These are phyloP conservation scores for sunflower (Helianthus annuus) DNA, from an alignment of 129 eudicot genomes.

Conservation along the genomic window DNA sequence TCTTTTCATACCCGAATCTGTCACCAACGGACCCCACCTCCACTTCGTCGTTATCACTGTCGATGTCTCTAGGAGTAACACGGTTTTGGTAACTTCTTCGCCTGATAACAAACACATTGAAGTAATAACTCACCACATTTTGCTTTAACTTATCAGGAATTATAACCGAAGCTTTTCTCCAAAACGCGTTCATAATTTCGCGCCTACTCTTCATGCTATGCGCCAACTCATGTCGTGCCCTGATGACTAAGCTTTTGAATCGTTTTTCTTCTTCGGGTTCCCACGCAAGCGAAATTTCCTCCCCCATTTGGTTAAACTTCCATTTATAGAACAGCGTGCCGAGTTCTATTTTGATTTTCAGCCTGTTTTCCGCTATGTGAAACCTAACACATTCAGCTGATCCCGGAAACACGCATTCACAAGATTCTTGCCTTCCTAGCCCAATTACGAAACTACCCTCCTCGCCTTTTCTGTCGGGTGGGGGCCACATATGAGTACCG, in stretches of 20 bases:
- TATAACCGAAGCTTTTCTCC: slow-evolving; percentile 39
- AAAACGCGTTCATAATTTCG: slow-evolving; percentile 41
- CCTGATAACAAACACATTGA: slow-evolving; percentile 59
- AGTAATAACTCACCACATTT: slow-evolving; percentile 75
- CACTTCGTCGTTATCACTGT: slow-evolving; percentile 85
- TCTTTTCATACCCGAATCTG: slow-evolving; percentile 54
- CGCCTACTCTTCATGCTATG: slow-evolving; percentile 30
- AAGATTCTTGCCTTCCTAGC: slow-evolving; percentile 45
- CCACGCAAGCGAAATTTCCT: slow-evolving; percentile 92
- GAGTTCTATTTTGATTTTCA: slow-evolving; percentile 55
- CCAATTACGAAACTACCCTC: slow-evolving; percentile 36
- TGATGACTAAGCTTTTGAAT: slow-evolving; percentile 55
- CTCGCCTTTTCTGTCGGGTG: slow-evolving; percentile 20
- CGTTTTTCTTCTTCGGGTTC: slow-evolving; percentile 65
- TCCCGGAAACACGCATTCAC: slow-evolving; percentile 55
- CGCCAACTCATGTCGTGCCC: slow-evolving; percentile 25
- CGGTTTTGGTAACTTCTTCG: slow-evolving; percentile 83
- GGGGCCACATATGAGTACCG: slow-evolving; percentile 70
- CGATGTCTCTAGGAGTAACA: slow-evolving; percentile 61
- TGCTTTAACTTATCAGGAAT: slow-evolving; percentile 61
- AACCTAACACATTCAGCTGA: slow-evolving; percentile 73
- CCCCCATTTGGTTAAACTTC: slow-evolving; percentile 85
- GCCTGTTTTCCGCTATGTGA: slow-evolving; percentile 78
- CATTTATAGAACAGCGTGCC: slow-evolving; percentile 62
- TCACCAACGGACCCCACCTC: slow-evolving; percentile 71